Conservation (phyloP, 1,284 basidiomycete species). For the Golubevia pallescens region DNA sequence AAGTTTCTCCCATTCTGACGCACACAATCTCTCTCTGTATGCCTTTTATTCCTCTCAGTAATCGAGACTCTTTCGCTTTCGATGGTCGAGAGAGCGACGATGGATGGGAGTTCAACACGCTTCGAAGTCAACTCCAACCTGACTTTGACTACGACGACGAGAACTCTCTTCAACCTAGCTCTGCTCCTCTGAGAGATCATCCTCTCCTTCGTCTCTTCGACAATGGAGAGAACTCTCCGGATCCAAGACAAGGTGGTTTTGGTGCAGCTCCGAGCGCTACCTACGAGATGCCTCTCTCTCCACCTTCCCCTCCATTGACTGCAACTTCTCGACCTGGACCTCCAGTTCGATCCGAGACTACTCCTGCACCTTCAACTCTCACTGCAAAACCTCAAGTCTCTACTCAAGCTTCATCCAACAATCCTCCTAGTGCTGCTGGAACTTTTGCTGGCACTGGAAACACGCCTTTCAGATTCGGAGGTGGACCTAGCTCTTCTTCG, state of each 20-base stretch:
- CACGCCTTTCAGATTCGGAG: conserved; percentile 56
- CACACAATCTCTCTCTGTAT: background rate
- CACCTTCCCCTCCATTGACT: conserved; percentile 6
- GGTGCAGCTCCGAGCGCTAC: background rate
- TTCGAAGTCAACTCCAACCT: conserved; percentile 13
- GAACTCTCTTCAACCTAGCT: background rate
- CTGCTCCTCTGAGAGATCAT: conserved; percentile 33
- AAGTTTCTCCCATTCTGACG: conserved; percentile 9
- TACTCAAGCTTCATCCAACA: background rate
- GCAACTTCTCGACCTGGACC: conserved; percentile 13
- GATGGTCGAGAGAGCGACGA: conserved; percentile 37
- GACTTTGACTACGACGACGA: background rate
- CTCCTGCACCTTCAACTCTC: background rate
- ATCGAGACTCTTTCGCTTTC: conserved; percentile 43
- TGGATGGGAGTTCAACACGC: conserved; percentile 45
- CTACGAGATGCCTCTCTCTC: background rate
- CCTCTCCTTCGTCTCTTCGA: conserved; percentile 43
- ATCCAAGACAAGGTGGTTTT: background rate
- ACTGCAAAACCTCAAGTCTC: background rate
- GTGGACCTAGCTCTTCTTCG: conserved; percentile 26
- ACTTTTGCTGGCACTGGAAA: conserved; percentile 45
- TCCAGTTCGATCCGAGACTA: conserved; percentile 6
- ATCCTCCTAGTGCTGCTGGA: conserved; percentile 20
- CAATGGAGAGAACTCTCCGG: conserved; percentile 9
- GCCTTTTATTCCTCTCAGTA: background rate